Base-by-base conservation (phyloP, 2,329 filamentous ascomycete genomes). In the Geosmithia putterillii region DNA sequence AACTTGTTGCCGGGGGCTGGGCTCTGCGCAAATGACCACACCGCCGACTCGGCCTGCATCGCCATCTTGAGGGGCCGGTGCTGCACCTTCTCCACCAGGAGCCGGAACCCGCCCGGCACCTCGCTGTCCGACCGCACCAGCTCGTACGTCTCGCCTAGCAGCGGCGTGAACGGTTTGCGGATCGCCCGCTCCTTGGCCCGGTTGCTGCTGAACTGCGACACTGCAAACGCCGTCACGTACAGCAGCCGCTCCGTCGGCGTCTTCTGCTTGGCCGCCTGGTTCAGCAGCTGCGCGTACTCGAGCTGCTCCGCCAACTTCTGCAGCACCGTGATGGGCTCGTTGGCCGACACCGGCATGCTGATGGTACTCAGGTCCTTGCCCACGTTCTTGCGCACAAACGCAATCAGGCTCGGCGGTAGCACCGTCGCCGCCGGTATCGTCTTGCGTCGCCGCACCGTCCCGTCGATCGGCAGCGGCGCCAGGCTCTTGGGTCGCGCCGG, bases 291-390 rank as follows among this genome's bases (percentile, higher is more conserved):
- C 0, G 86, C 84, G 60, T 98, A 96, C 60, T 98, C 92, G 40
- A 96, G 63, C 55, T 90, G 84, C 61, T 98, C 92, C 1, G 90
- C 84, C 4, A 89, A 74, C 47, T 90, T 83, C 60, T 98, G 92
- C 5, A 96, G 70, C 10, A 94, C 66, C 0, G 90, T 95, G 2
- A 81, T 77, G 0, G 92, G 92, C 58, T 98, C 92, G 61, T 98
- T 98, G 20, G 90, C 82, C 4, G 90, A 94, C 1, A 95, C 92
- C 0, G 92, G 92, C 90, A 96, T 96, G 40, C 87, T 89, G 50
- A 98, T 94, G 3, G 88, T 94, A 47, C 87, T 95, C 41, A 98
- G 70, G 61, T 98, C 92, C 62, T 98, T 98, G 57, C 92, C 92
- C 9, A 96, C 92, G 53, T 98, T 98, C 63, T 96, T 98, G 51